Base-by-base conservation (phyloP, 2,329 filamentous ascomycete genomes). In the Claviceps pusilla region DNA sequence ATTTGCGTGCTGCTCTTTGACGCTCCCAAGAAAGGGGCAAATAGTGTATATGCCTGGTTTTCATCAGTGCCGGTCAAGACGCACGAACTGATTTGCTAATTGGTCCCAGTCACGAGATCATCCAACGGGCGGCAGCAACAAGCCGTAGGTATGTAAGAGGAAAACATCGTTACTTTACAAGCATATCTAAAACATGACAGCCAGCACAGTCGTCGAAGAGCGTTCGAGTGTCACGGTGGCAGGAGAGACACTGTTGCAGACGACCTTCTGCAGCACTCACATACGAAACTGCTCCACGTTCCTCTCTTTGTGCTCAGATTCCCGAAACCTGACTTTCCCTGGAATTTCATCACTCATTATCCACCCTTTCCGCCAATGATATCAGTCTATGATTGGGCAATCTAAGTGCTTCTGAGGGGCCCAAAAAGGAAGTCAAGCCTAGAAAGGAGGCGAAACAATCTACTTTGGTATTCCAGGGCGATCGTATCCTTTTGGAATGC, bases 401-500 rank as follows among this genome's bases (percentile, higher is more conserved):
- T 55, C 56, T 63, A 59, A 57, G 51, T 55, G 42, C 24, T 56
- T 57, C 57, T 54, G 57, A 55, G 51, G 55, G 57, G 58, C 60
- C 59, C 58, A 57, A 51, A 55, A 58, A 50, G 56, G 57, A 54
- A 55, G 42, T 53, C 48, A 49, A 54, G 39, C 55, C 53, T 43
- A 50, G 45, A n/a, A 29, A 62, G 16, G 62, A 60, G 62, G 60
- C 59, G 63, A 61, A 55, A 55, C 57, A 57, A 42, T 52, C 37
- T 49, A 56, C 55, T 52, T 50, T 57, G 55, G 54, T 56, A 47
- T 42, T 51, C 46, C 42, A 55, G 55, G 57, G 45, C 51, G 55
- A 60, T 60, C 58, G 60, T 62, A 63, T 63, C 60, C 63, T 64
- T 56, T 61, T 66, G 68, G 68, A 69, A 69, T 69, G 66, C 61